Evolutionary conservation across 129 eudicot species (phyloP).

Genomic region (Deinandra increscens): DNA sequence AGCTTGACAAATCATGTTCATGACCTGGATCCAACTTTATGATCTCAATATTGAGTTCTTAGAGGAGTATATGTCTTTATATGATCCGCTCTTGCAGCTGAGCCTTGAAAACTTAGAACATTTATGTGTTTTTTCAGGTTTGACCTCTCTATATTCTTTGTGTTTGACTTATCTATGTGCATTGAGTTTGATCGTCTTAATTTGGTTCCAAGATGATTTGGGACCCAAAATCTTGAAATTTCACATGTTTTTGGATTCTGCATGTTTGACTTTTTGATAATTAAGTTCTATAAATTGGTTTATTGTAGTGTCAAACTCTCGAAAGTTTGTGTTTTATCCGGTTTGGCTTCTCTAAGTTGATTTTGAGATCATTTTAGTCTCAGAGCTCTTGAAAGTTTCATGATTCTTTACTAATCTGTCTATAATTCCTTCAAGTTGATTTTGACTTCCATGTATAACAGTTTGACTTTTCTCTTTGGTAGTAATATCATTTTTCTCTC

Average conservation of each 20-base stretch:
- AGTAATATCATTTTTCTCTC: neutral
- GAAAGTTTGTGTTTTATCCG: too few relatives aligned
- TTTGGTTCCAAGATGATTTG: too few relatives aligned
- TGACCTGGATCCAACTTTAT: conserved; percentile 28
- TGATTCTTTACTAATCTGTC: conserved; percentile 2
- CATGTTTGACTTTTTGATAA: too few relatives aligned
- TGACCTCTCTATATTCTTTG: neutral
- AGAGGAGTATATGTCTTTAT: neutral
- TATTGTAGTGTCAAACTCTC: too few relatives aligned
- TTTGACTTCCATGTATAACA: conserved; percentile 1
- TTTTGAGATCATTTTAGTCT: too few relatives aligned
- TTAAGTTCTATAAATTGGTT: too few relatives aligned
- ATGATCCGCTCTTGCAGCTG: neutral
- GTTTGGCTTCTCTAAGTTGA: too few relatives aligned
- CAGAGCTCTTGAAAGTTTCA: neutral
- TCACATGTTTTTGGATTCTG: too few relatives aligned
- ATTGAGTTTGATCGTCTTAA: too few relatives aligned
- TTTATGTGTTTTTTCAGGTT: conserved; percentile 4
- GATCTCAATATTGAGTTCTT: neutral
- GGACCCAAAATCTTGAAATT: too few relatives aligned
- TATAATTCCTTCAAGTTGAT: neutral
- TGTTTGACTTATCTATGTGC: too few relatives aligned
- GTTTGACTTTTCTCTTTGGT: conserved; percentile 3
- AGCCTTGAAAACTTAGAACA: neutral
- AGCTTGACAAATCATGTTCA: conserved; percentile 21